These are phyloP conservation scores for Colletotrichum sojae DNA, from an alignment of 2,329 filamentous ascomycete species.

Conservation along the genomic window DNA sequence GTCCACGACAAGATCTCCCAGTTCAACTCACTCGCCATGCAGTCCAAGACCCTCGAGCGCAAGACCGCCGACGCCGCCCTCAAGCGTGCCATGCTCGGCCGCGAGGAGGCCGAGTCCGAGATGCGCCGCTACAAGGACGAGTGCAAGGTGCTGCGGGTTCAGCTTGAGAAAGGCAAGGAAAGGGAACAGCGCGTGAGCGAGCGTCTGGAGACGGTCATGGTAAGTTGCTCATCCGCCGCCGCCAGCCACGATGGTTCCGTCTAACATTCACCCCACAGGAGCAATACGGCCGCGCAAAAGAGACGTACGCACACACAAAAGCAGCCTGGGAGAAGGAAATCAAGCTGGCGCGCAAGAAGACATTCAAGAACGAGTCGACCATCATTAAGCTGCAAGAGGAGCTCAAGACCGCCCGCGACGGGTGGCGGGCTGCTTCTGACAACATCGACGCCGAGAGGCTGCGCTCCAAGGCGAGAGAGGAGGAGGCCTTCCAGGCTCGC, in stretches of 20 bases:
- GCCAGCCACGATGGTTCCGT: too few species aligned
- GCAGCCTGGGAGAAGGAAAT: conserved; percentile 82
- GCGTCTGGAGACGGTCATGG: conserved; percentile 78
- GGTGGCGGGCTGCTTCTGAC: conserved; percentile 70
- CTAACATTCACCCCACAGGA: conserved; percentile 62
- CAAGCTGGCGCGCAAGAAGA: conserved; percentile 77
- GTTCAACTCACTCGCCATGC: conserved; percentile 77
- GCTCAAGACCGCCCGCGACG: conserved; percentile 72
- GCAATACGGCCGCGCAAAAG: conserved; percentile 78
- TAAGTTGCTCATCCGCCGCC: conserved; percentile 49
- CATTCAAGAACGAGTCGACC: conserved; percentile 80
- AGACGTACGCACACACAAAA: conserved; percentile 76
- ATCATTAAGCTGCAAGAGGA: conserved; percentile 82
- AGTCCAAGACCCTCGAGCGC: conserved; percentile 73
- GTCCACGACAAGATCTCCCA: conserved; percentile 79
- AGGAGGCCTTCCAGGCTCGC: conserved; percentile 78
- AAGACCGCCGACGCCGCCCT: conserved; percentile 76
- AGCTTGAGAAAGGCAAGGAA: conserved; percentile 75
- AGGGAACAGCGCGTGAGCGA: conserved; percentile 77
- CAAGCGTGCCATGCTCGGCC: conserved; percentile 75
- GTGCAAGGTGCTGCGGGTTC: conserved; percentile 65
- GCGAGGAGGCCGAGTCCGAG: conserved; percentile 81
- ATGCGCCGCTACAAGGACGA: conserved; percentile 76
- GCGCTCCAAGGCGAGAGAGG: conserved; percentile 72
- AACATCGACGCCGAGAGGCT: conserved; percentile 75